Conservation (phyloP, 192 early-diverging fungal genomes). For the Coemansia sp. region DNA sequence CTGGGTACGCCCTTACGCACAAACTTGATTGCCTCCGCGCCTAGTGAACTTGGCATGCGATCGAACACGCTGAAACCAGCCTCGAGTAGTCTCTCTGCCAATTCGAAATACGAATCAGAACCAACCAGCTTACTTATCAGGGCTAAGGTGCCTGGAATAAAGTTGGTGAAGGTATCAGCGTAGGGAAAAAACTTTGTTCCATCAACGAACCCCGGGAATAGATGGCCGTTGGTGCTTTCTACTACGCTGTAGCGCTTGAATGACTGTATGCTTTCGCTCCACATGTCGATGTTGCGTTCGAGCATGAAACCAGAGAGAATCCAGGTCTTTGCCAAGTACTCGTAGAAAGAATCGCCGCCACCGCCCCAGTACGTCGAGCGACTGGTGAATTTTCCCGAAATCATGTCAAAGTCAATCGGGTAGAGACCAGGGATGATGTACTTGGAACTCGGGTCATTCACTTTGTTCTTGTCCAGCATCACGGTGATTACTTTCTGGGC, state of each 20-base stretch:
- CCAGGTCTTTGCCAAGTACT: constrained; percentile 89
- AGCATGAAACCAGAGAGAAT: constrained; percentile 65
- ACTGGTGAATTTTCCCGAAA: constrained; percentile 28
- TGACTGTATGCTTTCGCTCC: constrained; percentile 50
- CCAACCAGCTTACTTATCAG: constrained; percentile 45
- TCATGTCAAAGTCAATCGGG: constrained; percentile 37
- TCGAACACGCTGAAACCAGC: constrained; percentile 40
- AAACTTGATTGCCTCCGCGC: constrained; percentile 47
- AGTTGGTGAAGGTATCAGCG: constrained; percentile 49
- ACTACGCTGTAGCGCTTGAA: constrained; percentile 32
- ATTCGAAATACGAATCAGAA: constrained; percentile 39
- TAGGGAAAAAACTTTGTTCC: constrained; percentile 46
- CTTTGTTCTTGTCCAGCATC: constrained; percentile 36
- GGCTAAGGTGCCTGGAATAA: constrained; percentile 47
- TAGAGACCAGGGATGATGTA: constrained; percentile 45
- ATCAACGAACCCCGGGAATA: constrained; percentile 44
- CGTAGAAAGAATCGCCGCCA: constrained; percentile 91
- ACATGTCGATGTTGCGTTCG: constrained; percentile 47
- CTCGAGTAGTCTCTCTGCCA: constrained; percentile 39
- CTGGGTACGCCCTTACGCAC: constrained; percentile 41
- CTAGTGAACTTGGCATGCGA: constrained; percentile 39
- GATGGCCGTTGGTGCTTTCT: constrained; percentile 25
- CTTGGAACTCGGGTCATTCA: constrained; percentile 18
- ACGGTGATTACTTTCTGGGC: constrained; percentile 63
- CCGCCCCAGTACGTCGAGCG: constrained; percentile 63